Conservation (phyloP, 441 rosid genomes). For the Syzygium syzygioides region DNA sequence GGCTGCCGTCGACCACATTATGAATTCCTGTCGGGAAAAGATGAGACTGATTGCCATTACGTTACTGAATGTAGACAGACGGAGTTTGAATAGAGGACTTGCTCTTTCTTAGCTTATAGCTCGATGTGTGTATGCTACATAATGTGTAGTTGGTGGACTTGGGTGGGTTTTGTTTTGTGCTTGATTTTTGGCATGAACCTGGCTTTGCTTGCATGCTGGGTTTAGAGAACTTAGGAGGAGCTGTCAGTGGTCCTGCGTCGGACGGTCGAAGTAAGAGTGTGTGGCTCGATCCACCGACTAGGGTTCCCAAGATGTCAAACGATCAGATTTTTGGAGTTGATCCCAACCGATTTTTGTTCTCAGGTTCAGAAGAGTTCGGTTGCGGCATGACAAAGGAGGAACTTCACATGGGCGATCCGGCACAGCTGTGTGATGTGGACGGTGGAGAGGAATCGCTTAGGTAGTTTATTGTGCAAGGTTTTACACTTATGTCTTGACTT, state of each 20-base stretch:
- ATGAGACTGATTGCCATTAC: not conserved
- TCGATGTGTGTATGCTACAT: not conserved
- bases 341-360: not conserved
- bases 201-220: not conserved
- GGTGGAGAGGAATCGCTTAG: not conserved
- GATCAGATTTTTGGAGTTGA: not conserved
- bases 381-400: not conserved
- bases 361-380: not conserved
- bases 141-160: not conserved
- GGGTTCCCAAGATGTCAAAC: not conserved
- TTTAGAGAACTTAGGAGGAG: not conserved
- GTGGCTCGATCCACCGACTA: not conserved
- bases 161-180: not conserved
- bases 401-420: not conserved
- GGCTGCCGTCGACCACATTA: not conserved
- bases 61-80: not conserved
- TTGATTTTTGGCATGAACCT: not conserved
- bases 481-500: not conserved
- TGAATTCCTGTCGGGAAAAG: not conserved
- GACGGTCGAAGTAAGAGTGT: not conserved
- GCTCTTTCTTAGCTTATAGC: not conserved
- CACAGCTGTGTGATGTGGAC: rapidly evolving
- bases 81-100: not conserved
- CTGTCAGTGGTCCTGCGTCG: not conserved
- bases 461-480: not conserved